Evolutionary conservation across 495 filamentous ascomycete genomes (phyloP).

Genomic region (Parachaetomium inaequale): DNA sequence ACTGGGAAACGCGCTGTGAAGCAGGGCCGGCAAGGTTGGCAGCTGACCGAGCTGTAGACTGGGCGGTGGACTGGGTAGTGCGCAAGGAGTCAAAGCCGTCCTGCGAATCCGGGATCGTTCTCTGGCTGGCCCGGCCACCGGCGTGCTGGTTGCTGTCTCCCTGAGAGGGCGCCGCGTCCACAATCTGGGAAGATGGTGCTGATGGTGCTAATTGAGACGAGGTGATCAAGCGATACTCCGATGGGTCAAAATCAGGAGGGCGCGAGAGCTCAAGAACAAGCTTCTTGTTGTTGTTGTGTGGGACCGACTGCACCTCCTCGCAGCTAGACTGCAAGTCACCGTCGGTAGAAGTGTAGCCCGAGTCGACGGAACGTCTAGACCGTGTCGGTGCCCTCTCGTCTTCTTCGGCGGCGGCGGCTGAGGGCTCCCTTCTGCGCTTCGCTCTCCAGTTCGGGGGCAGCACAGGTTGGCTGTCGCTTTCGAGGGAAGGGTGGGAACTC

Average conservation of each 20-base stretch:
- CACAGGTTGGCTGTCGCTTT: conserved; percentile 13
- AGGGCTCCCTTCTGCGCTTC: conserved; percentile 8
- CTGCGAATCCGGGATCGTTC: conserved; percentile 35
- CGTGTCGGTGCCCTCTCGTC: neutral
- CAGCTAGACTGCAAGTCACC: neutral
- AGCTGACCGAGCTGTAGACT: conserved; percentile 1
- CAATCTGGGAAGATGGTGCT: conserved; percentile 11
- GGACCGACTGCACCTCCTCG: neutral
- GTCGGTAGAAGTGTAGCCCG: conserved; percentile 13
- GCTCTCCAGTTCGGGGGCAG: conserved; percentile 5
- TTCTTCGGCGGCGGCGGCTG: neutral
- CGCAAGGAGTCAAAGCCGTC: conserved; percentile 16
- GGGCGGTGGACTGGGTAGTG: too few relatives aligned
- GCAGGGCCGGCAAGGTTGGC: neutral
- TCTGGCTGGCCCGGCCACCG: conserved; percentile 14
- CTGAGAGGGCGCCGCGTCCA: neutral
- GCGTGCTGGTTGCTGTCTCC: neutral
- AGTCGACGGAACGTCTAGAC: conserved; percentile 9
- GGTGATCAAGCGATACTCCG: conserved; percentile 13
- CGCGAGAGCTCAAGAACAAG: conserved; percentile 21
- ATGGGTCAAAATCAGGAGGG: conserved; percentile 19
- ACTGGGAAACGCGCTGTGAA: too few relatives aligned
- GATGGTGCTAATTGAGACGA: conserved; percentile 15
- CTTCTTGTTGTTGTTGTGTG: neutral
- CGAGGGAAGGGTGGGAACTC: neutral